Evolutionary conservation across 805 yeast species (phyloP), one percentile per base, ranked within the genome.

Genomic region (Yarrowia sp.): DNA sequence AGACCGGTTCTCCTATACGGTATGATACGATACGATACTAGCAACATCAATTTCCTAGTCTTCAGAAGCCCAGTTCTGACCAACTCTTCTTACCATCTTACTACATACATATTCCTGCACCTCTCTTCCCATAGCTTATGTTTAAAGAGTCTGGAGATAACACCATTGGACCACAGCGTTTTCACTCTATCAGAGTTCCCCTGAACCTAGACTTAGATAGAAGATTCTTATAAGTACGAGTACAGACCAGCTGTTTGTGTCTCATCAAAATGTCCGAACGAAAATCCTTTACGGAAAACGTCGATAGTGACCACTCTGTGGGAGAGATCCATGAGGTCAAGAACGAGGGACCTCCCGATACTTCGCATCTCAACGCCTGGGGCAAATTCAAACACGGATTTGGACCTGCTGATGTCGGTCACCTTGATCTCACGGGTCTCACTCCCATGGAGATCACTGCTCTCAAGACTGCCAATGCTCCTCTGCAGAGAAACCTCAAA

Each of bases 381-480:
- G 65, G 18, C 9, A 15, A 43, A n/a, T 83, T 76, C 79, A 78
- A 68, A 76, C 84, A 76, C 72, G 80, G 76, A 17, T 78, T 78
- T 69, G 76, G 71, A 67, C 72, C 74, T 31, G 77, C 74, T 9
- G 82, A 82, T 22, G 71, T 80, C 55, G 82, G 81, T 47, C 67
- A 67, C 8, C 50, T 58, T 39, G 71, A 70, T 57, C 62, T 65
- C n/a, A 42, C 73, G 31, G 72, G 72, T 62, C 66, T 74, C 68
- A 48, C 76, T 10, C 77, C 74, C 57, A 51, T 65, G 31, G 67
- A 65, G 28, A 65, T 44, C 41, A 58, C 67, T 3, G 66, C 66
- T 9, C 45, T 64, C 14, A 64, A 61, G 22, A 65, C 67, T 1
- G 84, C 87, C 31, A 77, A 79, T 66, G 77, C 88, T 4, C 89